These are phyloP conservation scores for Pseudohyphozyma bogoriensis DNA, from an alignment of 768 basidiomycete genomes.

Conservation along the genomic window DNA sequence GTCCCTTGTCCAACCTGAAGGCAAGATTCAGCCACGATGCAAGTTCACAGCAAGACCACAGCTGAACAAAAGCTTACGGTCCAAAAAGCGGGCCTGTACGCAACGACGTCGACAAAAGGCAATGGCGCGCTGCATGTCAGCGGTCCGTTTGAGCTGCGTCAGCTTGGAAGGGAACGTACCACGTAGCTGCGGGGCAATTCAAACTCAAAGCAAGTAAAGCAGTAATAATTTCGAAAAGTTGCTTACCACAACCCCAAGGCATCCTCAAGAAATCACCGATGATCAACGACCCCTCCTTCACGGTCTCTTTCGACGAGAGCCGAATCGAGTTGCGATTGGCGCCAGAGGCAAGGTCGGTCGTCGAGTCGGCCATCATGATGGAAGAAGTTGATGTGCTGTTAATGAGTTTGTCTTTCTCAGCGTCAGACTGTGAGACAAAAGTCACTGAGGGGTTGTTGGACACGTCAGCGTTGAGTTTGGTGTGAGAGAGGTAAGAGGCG, in stretches of 20 bases:
- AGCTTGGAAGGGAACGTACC: too few relatives aligned
- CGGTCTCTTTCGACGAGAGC: constrained; percentile 7
- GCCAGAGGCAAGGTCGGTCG: constrained; percentile 8
- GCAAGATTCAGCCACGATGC: too few relatives aligned
- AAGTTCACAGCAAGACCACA: too few relatives aligned
- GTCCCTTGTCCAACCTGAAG: too few relatives aligned
- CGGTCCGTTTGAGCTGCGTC: too few relatives aligned
- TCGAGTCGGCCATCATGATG: constrained; percentile 21
- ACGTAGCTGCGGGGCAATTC: too few relatives aligned
- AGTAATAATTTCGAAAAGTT: too few relatives aligned
- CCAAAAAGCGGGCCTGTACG: too few relatives aligned
- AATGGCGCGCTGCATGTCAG: too few relatives aligned
- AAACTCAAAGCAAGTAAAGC: too few relatives aligned
- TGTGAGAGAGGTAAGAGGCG: background rate
- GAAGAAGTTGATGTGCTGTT: background rate
- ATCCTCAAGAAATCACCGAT: constrained; percentile 15
- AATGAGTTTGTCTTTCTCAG: constrained; percentile 5
- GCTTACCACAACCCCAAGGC: constrained; percentile 16
- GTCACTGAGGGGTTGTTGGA: constrained; percentile 1
- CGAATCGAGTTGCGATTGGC: constrained; percentile 4
- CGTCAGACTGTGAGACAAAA: constrained; percentile 3
- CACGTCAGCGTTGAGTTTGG: background rate
- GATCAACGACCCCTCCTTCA: constrained; percentile 6
- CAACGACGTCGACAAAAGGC: too few relatives aligned
- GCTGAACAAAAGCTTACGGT: too few relatives aligned